Percentiles rank a stretch among this genome's conserved stretches.
Evolutionary conservation across 2,329 filamentous ascomycete genomes (phyloP).

Genomic region (Aspergillus intermedius): DNA sequence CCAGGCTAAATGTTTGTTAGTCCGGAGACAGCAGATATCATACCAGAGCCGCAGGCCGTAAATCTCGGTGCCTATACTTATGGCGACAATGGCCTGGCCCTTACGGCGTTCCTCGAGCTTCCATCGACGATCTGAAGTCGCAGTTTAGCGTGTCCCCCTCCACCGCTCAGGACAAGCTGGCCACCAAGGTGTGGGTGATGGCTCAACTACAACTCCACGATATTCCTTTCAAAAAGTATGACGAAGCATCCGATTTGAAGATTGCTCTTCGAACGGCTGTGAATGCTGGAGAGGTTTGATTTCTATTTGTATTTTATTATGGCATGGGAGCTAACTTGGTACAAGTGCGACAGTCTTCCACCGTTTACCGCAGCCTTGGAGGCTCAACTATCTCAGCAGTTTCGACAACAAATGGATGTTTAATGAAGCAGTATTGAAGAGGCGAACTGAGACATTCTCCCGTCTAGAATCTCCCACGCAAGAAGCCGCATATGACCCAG

Average conservation of each 20-base stretch:
- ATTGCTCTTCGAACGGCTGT: neutral
- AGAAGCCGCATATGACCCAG: neutral
- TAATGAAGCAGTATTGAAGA: neutral
- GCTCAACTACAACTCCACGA: slow-evolving; percentile 1
- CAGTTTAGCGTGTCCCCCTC: neutral
- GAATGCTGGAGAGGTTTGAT: neutral
- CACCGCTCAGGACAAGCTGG: neutral
- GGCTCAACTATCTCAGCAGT: neutral
- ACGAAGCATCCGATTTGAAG: neutral
- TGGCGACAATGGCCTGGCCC: neutral
- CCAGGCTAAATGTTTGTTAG: too few species aligned
- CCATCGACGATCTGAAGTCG: neutral
- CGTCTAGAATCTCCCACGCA: neutral
- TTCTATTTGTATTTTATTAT: neutral
- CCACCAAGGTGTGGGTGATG: slow-evolving; percentile 2
- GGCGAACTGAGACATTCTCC: neutral
- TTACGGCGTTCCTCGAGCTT: neutral
- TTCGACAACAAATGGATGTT: neutral
- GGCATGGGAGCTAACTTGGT: neutral
- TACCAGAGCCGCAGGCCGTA: neutral
- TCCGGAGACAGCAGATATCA: too few species aligned
- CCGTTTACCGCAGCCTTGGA: neutral
- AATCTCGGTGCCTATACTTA: slow-evolving; percentile 1
- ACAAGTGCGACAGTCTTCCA: neutral
- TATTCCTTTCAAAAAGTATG: neutral